Percentiles rank a stretch among this genome's conserved stretches.
Evolutionary conservation across 2,329 filamentous ascomycete species (phyloP).

Genomic region (Blastomyces percursus): DNA sequence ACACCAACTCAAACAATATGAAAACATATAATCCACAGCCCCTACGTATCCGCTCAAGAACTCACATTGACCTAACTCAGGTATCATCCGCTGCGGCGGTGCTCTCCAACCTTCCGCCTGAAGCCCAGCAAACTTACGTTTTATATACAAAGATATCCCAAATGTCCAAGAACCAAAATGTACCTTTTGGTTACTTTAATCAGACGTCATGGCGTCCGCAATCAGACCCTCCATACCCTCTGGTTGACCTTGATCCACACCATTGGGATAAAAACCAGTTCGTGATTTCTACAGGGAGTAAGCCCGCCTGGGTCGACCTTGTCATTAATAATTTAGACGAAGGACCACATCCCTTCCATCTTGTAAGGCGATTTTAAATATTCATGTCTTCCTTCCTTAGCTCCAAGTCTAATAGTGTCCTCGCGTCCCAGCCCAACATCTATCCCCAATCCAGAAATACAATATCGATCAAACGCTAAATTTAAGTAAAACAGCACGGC

Average conservation of each 20-base stretch:
- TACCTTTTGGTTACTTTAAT: conserved; percentile 40
- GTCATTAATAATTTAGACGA: conserved; percentile 44
- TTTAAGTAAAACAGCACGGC: conserved; percentile 21
- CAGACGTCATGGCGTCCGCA: conserved; percentile 37
- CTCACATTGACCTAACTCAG: conserved; percentile 21
- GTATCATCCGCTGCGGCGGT: conserved; percentile 20
- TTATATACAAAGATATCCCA: conserved; percentile 40
- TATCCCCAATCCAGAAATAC: neutral
- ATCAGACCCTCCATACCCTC: conserved; percentile 21
- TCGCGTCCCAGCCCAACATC: neutral
- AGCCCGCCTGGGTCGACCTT: conserved; percentile 36
- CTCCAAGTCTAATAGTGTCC: neutral
- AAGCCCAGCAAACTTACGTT: conserved; percentile 33
- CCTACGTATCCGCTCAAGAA: neutral
- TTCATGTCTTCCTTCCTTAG: neutral
- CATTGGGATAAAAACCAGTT: conserved; percentile 38
- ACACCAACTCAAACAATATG: conserved; percentile 3
- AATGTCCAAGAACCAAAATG: conserved; percentile 33
- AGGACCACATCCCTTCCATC: conserved; percentile 40
- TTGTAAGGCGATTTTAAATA: conserved; percentile 23
- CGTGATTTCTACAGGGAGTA: conserved; percentile 22
- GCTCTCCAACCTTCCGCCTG: conserved; percentile 20
- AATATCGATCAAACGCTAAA: neutral
- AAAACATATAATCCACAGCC: neutral
- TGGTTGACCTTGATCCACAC: conserved; percentile 25